Evolutionary conservation across 1,284 basidiomycete species (phyloP).

Genomic region (Paramarasmius palmivorus): DNA sequence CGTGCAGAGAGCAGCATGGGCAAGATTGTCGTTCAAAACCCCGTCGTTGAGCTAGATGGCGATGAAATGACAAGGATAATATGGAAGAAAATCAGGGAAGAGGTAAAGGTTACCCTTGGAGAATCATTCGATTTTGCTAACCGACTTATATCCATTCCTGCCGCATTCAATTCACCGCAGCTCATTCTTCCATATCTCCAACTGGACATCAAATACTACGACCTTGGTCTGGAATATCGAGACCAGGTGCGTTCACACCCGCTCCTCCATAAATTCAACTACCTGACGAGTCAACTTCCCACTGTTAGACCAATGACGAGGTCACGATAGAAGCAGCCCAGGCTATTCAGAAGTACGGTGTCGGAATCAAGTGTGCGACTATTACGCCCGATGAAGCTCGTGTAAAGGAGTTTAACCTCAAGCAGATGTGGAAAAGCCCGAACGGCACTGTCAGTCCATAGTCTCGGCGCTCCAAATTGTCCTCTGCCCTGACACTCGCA

Average conservation of each 20-base stretch:
- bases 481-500: background rate
- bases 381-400: conserved; percentile 98
- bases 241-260: conserved; percentile 62
- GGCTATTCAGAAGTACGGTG: conserved; percentile 87
- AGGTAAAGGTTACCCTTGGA: conserved; percentile 51
- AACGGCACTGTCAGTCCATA: conserved; percentile 80
- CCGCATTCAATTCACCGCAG: conserved; percentile 36
- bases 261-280: background rate
- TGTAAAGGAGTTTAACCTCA: conserved; percentile 93
- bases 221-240: conserved; percentile 91
- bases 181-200: conserved; percentile 94
- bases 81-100: conserved; percentile 98
- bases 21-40: conserved; percentile 87
- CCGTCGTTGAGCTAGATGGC: conserved; percentile 95
- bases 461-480: conserved; percentile 11
- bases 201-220: conserved; percentile 98
- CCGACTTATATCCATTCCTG: conserved; percentile 4
- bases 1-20: conserved; percentile 14
- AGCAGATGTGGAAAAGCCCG: conserved; percentile 97
- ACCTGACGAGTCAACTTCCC: conserved; percentile 9
- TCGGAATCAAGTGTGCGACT: conserved; percentile 96
- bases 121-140: conserved; percentile 1
- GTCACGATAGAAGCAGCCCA: conserved; percentile 94
- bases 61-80: conserved; percentile 98
- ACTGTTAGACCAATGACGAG: conserved; percentile 83